Percentiles rank a stretch among this genome's conserved stretches.
Conservation (phyloP, 2,329 filamentous ascomycete genomes). For the Reticulascus tulasneorum region DNA sequence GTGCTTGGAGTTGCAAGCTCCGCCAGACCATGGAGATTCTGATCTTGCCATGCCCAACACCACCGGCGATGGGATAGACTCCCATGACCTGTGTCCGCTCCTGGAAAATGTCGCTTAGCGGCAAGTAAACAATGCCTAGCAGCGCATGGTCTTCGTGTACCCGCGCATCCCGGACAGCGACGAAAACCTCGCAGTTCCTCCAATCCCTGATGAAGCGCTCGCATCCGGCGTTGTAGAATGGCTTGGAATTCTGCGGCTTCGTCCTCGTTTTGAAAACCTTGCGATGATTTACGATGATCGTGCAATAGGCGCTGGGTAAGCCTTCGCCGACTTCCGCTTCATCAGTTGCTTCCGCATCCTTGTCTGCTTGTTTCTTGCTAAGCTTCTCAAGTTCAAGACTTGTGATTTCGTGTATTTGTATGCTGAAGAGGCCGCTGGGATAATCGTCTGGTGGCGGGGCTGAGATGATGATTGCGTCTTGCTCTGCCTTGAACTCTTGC, state of each 20-base stretch:
- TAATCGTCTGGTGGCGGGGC: conserved; percentile 52
- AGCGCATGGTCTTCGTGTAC: conserved; percentile 67
- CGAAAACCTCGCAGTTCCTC: conserved; percentile 61
- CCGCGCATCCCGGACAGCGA: conserved; percentile 63
- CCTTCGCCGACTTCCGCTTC: conserved; percentile 61
- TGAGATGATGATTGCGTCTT: no score
- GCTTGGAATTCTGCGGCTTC: conserved; percentile 74
- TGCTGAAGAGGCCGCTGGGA: conserved; percentile 62
- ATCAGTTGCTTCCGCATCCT: conserved; percentile 42
- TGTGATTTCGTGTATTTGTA: conserved; percentile 71
- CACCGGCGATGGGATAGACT: conserved; percentile 64
- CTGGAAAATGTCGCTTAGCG: conserved; percentile 57
- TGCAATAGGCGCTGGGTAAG: conserved; percentile 68
- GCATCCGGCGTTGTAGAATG: conserved; percentile 74
- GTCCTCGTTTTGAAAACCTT: conserved; percentile 68
- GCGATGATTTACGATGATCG: conserved; percentile 68
- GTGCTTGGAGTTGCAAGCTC: conserved; percentile 62
- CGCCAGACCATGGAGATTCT: conserved; percentile 71
- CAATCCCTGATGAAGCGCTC: conserved; percentile 70
- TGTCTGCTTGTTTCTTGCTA: conserved; percentile 49
- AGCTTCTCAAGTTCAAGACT: conserved; percentile 59
- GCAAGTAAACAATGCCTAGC: conserved; percentile 67
- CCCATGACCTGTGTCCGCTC: conserved; percentile 62
- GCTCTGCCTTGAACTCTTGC: no score
- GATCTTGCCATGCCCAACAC: conserved; percentile 67